Evolutionary conservation across 2,329 filamentous ascomycete genomes (phyloP).

Genomic region (Acrodontium crateriforme): DNA sequence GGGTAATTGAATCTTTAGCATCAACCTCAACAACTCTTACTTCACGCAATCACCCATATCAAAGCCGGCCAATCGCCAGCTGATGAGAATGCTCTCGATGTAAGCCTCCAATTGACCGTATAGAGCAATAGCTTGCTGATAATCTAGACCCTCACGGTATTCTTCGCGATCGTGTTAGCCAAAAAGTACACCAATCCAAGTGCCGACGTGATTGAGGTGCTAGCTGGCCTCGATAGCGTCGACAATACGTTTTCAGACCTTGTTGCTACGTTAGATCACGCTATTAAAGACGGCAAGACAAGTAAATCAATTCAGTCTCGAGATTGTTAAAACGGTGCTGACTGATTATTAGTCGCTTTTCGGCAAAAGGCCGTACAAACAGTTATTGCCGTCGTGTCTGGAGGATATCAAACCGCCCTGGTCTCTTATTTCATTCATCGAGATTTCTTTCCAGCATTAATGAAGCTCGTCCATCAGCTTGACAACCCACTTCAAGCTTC

Average conservation of each 20-base stretch:
- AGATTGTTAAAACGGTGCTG: not conserved
- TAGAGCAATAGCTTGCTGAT: slow-evolving; percentile 27
- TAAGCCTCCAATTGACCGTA: slow-evolving; percentile 32
- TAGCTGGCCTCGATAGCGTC: slow-evolving; percentile 79
- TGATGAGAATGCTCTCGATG: slow-evolving; percentile 73
- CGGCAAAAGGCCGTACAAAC: slow-evolving; percentile 70
- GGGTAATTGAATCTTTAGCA: slow-evolving; percentile 25
- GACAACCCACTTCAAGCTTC: slow-evolving; percentile 47
- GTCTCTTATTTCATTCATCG: slow-evolving; percentile 90
- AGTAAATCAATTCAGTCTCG: slow-evolving; percentile 39
- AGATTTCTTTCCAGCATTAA: slow-evolving; percentile 84
- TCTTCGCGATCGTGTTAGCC: slow-evolving; percentile 65
- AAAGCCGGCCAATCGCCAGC: slow-evolving; percentile 46
- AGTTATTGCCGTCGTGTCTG: slow-evolving; percentile 70
- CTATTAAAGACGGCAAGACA: slow-evolving; percentile 61
- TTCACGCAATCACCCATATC: slow-evolving; percentile 54
- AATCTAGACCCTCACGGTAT: slow-evolving; percentile 70
- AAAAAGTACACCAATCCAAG: slow-evolving; percentile 94
- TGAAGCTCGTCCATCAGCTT: slow-evolving; percentile 83
- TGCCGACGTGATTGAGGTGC: slow-evolving; percentile 80
- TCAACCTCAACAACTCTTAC: slow-evolving; percentile 67
- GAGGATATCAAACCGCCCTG: slow-evolving; percentile 90
- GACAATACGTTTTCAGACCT: slow-evolving; percentile 82
- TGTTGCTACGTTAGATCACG: slow-evolving; percentile 65
- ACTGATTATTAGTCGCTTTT: slow-evolving; percentile 44